Base-by-base conservation (phyloP, 2,329 filamentous ascomycete genomes). In the Cercospora sesami region DNA sequence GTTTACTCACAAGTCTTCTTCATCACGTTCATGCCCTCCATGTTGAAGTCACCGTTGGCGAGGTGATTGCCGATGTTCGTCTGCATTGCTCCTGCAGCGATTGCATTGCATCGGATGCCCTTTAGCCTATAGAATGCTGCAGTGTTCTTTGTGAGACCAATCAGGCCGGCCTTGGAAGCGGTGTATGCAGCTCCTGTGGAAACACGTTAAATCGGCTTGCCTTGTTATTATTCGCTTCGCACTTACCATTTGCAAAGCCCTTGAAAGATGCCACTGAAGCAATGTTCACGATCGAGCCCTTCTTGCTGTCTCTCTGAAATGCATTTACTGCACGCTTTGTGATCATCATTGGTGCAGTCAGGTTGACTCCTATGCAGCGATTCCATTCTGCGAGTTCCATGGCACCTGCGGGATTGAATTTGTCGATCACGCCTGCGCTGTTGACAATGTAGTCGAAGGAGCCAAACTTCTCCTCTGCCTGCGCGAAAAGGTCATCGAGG, bases 371-470 rank as follows among this genome's bases (percentile, higher is more conserved):
- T 39, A 89, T 80, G 5, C 88, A 83, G 4, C 79, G 79, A 68
- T 88, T 82, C 86, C 86, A 89, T 1, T 81, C 72, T 1, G 76
- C 77, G 67, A 80, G 79, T 21, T 83, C 79, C 61, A 83, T 75
- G 7, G 80, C 79, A 16, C 83, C 86, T 0, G 83, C 84, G 0
- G 85, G 82, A 53, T 85, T 83, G 71, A 88, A 86, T 30, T 77
- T 79, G 73, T 89, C 87, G 79, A 86, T 85, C 65, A 88, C 80
- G 23, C 83, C 87, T 9, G 86, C 86, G 68, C 86, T 86, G 78
- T 87, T 87, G 73, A 88, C 76, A 30, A 74, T 69, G 86, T 87
- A 79, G 75, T 89, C 86, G 18, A 87, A 75, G n/a, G 79, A 78
- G 30, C 80, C 81, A 68, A 84, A 86, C 61, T 71, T 76, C 61